Evolutionary conservation across 306 rosid species (phyloP), one percentile per base, ranked within the genome.

Genomic region (Leucaena leucocephala): DNA sequence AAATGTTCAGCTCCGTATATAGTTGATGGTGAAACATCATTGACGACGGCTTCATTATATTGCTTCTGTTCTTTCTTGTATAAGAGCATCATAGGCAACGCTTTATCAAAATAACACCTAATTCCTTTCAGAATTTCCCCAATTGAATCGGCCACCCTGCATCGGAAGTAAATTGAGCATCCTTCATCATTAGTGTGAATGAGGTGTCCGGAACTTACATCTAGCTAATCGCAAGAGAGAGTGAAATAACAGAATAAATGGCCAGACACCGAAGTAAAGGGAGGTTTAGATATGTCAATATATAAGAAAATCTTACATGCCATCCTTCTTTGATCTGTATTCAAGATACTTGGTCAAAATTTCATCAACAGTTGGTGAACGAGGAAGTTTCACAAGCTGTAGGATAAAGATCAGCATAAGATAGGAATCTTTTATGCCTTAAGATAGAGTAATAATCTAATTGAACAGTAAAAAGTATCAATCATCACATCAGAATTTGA

Each of bases 1-100:
- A 95, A 82, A 90, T 95, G 99, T 84, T 95, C 99, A 35, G 98
- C 99, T 49, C 99, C 99, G 54, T 95, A 95, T 75, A 93, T 81
- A 64, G 91, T 82, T 43, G 98, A 93, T 1, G 99, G 97, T 65
- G 99, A 90, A 76, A 87, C 85, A 71, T 86, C 83, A 81, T 88
- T 92, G 4, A 50, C 71, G 38, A 95, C 77, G 34, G 80, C 74
- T 68, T 92, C 96, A 59, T 76, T 85, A 80, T 86, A 92, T 80
- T 93, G 99, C 84, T 90, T 85, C 89, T 92, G 99, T 81, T 95
- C 99, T 54, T 86, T 95, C 81, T 90, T 91, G 85, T 95, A 93
- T 52, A 95, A 89, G 73, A 95, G 98, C 92, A 95, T 86, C 84
- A 84, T 78, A 66, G 99, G 94, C 90, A 95, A 80, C 22, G 99